These are phyloP conservation scores for Fomes fomentarius DNA, from an alignment of 1,284 basidiomycete genomes.

Conservation along the genomic window DNA sequence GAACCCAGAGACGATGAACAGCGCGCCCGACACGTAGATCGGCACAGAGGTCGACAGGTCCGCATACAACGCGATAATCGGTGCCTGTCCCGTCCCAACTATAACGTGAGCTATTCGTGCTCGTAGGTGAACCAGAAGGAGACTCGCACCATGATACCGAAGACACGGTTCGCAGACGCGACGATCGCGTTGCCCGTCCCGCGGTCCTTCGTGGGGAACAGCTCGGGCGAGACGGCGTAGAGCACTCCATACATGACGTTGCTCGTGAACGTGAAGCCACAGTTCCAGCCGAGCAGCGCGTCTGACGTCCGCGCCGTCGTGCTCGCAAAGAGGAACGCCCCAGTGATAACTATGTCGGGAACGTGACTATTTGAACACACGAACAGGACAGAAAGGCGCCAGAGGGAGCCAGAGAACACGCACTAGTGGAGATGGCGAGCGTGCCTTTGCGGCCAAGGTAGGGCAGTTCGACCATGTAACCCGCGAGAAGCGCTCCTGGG, in stretches of 20 bases:
- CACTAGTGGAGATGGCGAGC: conserved; percentile 62
- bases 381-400: neutral
- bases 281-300: conserved; percentile 74
- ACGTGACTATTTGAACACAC: no score
- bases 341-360: conserved; percentile 63
- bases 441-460: conserved; percentile 65
- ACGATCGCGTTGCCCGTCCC: conserved; percentile 75
- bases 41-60: conserved; percentile 63
- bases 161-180: conserved; percentile 61
- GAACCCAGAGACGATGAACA: conserved; percentile 63
- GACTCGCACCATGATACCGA: conserved; percentile 65
- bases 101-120: neutral
- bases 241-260: conserved; percentile 79
- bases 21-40: conserved; percentile 68
- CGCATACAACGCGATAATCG: conserved; percentile 66
- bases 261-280: conserved; percentile 63
- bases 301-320: conserved; percentile 68
- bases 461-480: conserved; percentile 62
- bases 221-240: conserved; percentile 67
- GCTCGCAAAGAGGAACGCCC: conserved; percentile 68
- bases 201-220: conserved; percentile 72
- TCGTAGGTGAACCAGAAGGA: no score
- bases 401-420: conserved; percentile 14
- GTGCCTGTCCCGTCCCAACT: conserved; percentile 45
- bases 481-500: conserved; percentile 66